These are phyloP conservation scores for Boletus vinaceobasis DNA, from an alignment of 768 basidiomycete genomes.

Conservation along the genomic window DNA sequence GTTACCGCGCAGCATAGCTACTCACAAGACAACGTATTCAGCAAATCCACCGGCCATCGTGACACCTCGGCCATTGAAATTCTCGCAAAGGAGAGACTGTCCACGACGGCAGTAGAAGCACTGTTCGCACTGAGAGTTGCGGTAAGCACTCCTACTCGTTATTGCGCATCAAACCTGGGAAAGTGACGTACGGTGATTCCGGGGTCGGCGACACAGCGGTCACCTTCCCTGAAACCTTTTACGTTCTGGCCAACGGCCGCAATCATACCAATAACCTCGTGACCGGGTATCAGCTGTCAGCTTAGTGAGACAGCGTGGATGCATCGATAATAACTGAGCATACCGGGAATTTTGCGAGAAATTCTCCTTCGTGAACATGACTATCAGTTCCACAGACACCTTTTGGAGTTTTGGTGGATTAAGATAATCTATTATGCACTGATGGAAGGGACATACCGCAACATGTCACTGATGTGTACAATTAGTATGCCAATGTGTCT, in stretches of 20 bases:
- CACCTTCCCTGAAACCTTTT: slow-evolving; percentile 65
- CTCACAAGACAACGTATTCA: slow-evolving; percentile 80
- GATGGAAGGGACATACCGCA: slow-evolving; percentile 31
- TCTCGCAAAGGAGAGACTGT: slow-evolving; percentile 72
- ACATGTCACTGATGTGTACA: slow-evolving; percentile 31
- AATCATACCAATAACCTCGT: slow-evolving; percentile 66
- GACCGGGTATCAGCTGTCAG: slow-evolving; percentile 60
- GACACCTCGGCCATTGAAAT: slow-evolving; percentile 74
- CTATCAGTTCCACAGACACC: slow-evolving; percentile 58
- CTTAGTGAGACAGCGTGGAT: neutral
- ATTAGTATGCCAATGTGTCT: neutral
- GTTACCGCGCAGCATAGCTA: neutral
- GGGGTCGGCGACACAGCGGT: slow-evolving; percentile 80
- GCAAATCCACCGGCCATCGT: slow-evolving; percentile 82
- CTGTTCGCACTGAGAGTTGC: slow-evolving; percentile 55
- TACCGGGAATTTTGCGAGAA: slow-evolving; percentile 55
- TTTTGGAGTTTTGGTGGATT: slow-evolving; percentile 8
- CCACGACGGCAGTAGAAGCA: slow-evolving; percentile 87
- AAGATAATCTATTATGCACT: neutral
- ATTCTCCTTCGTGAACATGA: slow-evolving; percentile 58
- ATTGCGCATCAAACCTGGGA: neutral
- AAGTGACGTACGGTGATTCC: slow-evolving; percentile 52
- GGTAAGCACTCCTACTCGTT: neutral
- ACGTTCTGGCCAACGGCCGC: slow-evolving; percentile 75
- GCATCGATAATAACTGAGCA: neutral